These are phyloP conservation scores for Nakazawaea wickerhamii DNA, from an alignment of 805 yeast genomes.

Conservation along the genomic window DNA sequence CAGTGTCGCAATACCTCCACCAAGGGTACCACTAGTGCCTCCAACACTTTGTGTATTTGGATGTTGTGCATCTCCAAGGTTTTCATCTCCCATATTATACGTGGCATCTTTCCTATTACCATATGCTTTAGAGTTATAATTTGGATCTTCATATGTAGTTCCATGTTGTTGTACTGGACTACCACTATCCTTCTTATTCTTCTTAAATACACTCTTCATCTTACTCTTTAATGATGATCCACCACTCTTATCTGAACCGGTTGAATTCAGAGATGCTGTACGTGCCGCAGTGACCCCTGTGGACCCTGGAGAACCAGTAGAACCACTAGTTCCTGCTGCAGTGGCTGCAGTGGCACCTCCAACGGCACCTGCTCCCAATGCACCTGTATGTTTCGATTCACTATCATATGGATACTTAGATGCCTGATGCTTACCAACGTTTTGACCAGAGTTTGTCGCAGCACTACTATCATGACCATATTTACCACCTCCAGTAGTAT, in stretches of 20 bases:
- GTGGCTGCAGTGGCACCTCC: slow-evolving; percentile 13
- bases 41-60: slow-evolving; percentile 9
- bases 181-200: slow-evolving; percentile 3
- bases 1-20: slow-evolving; percentile 3
- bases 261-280: slow-evolving; percentile 2
- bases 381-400: slow-evolving; percentile 7
- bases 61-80: slow-evolving; percentile 11
- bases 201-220: slow-evolving; percentile 6
- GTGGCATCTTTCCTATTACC: slow-evolving; percentile 1
- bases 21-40: slow-evolving; percentile 3
- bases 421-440: slow-evolving; percentile 9
- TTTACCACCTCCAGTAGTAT: slow-evolving; percentile 11
- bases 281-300: slow-evolving; percentile 10
- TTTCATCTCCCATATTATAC: slow-evolving; percentile 11
- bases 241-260: slow-evolving; percentile 3
- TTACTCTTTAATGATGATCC: slow-evolving; percentile 16
- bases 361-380: slow-evolving; percentile 11
- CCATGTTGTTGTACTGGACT: slow-evolving; percentile 10
- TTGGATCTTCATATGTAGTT: slow-evolving; percentile 10
- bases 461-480: slow-evolving; percentile 3
- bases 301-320: neutral
- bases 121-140: slow-evolving; percentile 5
- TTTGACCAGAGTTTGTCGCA: slow-evolving; percentile 2
- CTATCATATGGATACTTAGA: slow-evolving; percentile 8
- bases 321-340: slow-evolving; percentile 7